These are phyloP conservation scores for Ustilago sp. DNA, from an alignment of 1,284 basidiomycete genomes.

Conservation along the genomic window DNA sequence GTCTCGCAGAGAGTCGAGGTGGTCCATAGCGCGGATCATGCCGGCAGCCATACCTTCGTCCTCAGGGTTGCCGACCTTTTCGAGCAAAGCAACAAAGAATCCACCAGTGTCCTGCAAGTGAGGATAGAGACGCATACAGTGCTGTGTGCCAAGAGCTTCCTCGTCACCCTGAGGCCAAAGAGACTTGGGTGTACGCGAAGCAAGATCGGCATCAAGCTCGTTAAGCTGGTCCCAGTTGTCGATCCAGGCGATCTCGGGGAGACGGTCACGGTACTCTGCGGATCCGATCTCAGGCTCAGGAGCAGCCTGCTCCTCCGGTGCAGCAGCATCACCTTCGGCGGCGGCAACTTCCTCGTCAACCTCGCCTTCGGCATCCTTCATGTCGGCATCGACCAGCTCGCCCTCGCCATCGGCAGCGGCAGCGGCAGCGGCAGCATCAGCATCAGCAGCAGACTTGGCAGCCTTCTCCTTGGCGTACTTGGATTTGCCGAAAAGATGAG, in stretches of 20 bases:
- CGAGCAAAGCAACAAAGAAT: constrained; percentile 93
- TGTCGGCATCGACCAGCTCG: constrained; percentile 34
- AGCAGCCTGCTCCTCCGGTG: constrained; percentile 13
- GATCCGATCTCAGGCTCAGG: constrained; percentile 40
- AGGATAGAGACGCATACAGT: constrained; percentile 75
- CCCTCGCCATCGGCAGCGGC: constrained; percentile 17
- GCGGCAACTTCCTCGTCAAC: constrained; percentile 18
- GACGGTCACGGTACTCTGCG: constrained; percentile 49
- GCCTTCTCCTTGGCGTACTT: constrained; percentile 45
- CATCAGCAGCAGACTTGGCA: constrained; percentile 24
- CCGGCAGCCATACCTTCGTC: constrained; percentile 64
- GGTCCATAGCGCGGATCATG: constrained; percentile 64
- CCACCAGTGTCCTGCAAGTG: constrained; percentile 97
- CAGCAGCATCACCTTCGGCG: constrained; percentile 6
- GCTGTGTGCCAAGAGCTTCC: constrained; percentile 54
- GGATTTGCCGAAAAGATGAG: constrained; percentile 56
- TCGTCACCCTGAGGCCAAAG: constrained; percentile 68
- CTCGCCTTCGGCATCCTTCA: constrained; percentile 48
- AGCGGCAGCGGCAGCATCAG: constrained; percentile 25
- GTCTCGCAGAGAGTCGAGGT: constrained; percentile 37
- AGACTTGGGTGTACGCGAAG: constrained; percentile 56
- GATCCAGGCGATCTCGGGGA: constrained; percentile 63
- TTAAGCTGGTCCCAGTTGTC: constrained; percentile 62
- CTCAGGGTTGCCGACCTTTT: constrained; percentile 71
- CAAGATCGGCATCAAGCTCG: constrained; percentile 59